Evolutionary conservation across 768 basidiomycete genomes (phyloP), one percentile per base, ranked within the genome.

Genomic region (Tubosaeta sp.): DNA sequence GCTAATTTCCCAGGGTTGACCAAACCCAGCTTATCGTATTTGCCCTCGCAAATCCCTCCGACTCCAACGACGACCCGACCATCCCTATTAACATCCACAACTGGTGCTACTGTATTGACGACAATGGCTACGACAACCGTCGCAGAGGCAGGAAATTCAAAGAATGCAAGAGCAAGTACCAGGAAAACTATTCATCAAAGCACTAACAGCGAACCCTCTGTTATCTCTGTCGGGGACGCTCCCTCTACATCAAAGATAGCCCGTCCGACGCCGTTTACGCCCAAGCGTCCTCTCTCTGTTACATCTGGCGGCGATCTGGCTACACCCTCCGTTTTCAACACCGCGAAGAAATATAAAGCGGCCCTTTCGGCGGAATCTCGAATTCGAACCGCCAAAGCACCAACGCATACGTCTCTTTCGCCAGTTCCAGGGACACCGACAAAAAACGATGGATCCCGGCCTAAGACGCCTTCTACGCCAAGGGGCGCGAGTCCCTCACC

Each of bases 271-370:
- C 77, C 76, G 3, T 83, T 82, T 54, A 83, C 82, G 1, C 82
- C 82, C 16, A 81, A 76, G 56, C 73, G 80, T 18, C 74, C 78
- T 2, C 63, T 75, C 38, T 79, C 75, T 27, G 63, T 65, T 14
- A 22, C 30, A 8, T 59, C 71, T n/a, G 66, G 69, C 19, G 64
- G 52, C 14, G 69, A 73, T 32, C 56, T 75, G 0, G 48, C 69
- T 3, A 73, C 72, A 0, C 67, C 72, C 11, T 71, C 70, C 45
- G 46, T 68, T n/a, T 66, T 71, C 24, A 59, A 29, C 2, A 77
- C 81, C 8, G 68, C 77, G 59, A 86, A 83, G 73, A 84, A 84
- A 63, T 86, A 84, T 71, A 87, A 84, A 60, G 81, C 85, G 0
- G 61, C 79, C 1, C 65, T 87, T 14, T 84, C 84, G 2, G 56